phyloP scores from a whole-genome alignment of 352 stramenopile species.

The Phytophthora colocasiae region DNA sequence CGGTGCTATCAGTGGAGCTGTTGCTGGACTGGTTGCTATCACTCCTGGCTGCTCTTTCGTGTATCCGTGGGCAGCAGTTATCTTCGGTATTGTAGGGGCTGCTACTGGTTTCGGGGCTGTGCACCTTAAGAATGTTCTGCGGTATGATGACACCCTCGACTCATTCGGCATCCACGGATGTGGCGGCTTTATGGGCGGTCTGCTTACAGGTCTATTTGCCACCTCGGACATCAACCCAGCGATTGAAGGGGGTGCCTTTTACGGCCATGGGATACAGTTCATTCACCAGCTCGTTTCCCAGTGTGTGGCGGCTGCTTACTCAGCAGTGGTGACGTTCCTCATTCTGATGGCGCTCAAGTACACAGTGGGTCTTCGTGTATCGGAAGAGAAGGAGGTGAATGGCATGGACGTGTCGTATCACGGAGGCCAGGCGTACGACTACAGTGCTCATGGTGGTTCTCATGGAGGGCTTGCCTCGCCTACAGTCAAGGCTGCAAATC shows the following conservation, averaged over 20 bases:
- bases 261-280: conserved; percentile 52
- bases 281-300: conserved; percentile 61
- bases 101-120: conserved; percentile 59
- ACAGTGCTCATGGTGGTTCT: conserved; percentile 33
- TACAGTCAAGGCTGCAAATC: conserved; percentile 22
- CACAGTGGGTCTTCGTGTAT: background rate
- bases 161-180: conserved; percentile 79
- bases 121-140: conserved; percentile 64
- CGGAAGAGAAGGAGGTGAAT: background rate
- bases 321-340: conserved; percentile 67
- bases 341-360: background rate
- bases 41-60: conserved; percentile 78
- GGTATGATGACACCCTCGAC: conserved; percentile 84
- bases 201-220: conserved; percentile 77
- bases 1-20: conserved; percentile 64
- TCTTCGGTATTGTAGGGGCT: conserved; percentile 74
- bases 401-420: background rate
- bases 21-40: conserved; percentile 73
- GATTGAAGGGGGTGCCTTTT: conserved; percentile 60
- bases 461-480: conserved; percentile 5
- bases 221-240: conserved; percentile 54
- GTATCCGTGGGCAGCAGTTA: conserved; percentile 65
- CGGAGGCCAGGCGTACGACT: conserved; percentile 33
- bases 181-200: conserved; percentile 67
- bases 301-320: conserved; percentile 67